phyloP scores from a whole-genome alignment of 106 monocot genomes.

The Ottelia alismoides region DNA sequence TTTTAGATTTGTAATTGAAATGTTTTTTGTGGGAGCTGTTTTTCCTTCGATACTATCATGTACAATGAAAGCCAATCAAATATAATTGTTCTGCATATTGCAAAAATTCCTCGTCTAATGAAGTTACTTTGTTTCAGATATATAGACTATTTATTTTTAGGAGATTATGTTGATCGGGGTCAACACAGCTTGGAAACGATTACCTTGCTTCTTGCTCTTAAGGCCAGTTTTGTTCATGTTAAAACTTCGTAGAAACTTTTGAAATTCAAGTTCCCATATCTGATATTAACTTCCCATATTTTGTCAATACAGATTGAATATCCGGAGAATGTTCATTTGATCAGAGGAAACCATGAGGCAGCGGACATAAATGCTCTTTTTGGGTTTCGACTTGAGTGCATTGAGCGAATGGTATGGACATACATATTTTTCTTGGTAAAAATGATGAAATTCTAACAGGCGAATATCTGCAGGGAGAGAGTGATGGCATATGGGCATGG shows the following conservation, averaged over 20 bases:
- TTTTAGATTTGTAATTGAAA: not conserved
- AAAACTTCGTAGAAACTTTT: too few relatives aligned
- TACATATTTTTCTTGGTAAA: too few relatives aligned
- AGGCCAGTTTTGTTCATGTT: too few relatives aligned
- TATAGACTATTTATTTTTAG: constrained; percentile 99
- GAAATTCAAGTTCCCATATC: not conserved
- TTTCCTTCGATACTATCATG: too few relatives aligned
- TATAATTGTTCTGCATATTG: too few relatives aligned
- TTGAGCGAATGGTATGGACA: constrained; percentile 83
- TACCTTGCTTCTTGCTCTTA: constrained; percentile 85
- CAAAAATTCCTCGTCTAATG: too few relatives aligned
- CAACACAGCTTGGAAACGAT: constrained; percentile 99
- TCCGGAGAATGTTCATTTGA: constrained; percentile 92
- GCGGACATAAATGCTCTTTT: constrained; percentile 99
- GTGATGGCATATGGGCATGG: constrained; percentile 99
- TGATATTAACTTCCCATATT: not conserved
- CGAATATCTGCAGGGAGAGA: constrained; percentile 60
- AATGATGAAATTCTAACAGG: not conserved
- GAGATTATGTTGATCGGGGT: constrained; percentile 99
- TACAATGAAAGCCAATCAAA: too few relatives aligned
- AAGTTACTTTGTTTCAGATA: too few relatives aligned
- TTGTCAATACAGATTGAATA: constrained; percentile 91
- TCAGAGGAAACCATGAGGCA: constrained; percentile 98
- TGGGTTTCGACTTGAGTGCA: constrained; percentile 98
- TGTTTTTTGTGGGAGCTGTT: not conserved